These are phyloP conservation scores for Phytophthora citricola DNA, from an alignment of 352 stramenopile genomes.

Conservation along the genomic window DNA sequence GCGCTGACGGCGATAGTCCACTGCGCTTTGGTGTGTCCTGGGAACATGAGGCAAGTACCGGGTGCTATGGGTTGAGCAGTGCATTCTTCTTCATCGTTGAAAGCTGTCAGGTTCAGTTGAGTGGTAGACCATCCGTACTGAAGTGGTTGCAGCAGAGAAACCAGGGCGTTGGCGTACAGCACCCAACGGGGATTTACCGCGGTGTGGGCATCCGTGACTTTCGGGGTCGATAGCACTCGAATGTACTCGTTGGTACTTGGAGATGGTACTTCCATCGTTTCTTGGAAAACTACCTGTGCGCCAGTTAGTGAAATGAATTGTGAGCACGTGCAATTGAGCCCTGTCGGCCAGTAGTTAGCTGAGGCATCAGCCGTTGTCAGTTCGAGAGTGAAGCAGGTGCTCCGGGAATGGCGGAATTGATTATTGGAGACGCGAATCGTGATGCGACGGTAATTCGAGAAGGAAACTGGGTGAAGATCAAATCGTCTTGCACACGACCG, in stretches of 20 bases:
- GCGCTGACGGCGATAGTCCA: slow-evolving; percentile 56
- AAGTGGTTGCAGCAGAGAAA: slow-evolving; percentile 45
- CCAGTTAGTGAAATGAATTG: not conserved
- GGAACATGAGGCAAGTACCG: slow-evolving; percentile 62
- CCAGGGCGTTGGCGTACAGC: slow-evolving; percentile 45
- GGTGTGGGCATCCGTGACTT: slow-evolving; percentile 2
- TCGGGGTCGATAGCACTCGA: slow-evolving; percentile 1
- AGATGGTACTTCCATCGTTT: slow-evolving; percentile 8
- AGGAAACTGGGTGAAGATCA: not conserved
- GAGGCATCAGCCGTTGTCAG: not conserved
- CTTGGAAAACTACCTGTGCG: slow-evolving; percentile 1
- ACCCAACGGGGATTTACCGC: slow-evolving; percentile 6
- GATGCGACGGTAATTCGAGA: slow-evolving; percentile 16
- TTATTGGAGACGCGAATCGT: slow-evolving; percentile 19
- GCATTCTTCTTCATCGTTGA: slow-evolving; percentile 49
- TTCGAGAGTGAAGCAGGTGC: slow-evolving; percentile 7
- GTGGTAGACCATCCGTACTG: slow-evolving; percentile 64
- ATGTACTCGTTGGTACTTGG: not conserved
- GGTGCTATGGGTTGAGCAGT: slow-evolving; percentile 34
- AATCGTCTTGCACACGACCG: slow-evolving; percentile 1
- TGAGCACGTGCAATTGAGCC: not conserved
- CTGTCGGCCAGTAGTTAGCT: not conserved
- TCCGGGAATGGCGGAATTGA: not conserved
- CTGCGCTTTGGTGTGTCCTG: slow-evolving; percentile 47
- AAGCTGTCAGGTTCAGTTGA: slow-evolving; percentile 56